A percentile compares a stretch with the other conserved stretches of the same genome.
Evolutionary conservation across 2,329 filamentous ascomycete species (phyloP).

Genomic region (Arthrinium puccinioides): DNA sequence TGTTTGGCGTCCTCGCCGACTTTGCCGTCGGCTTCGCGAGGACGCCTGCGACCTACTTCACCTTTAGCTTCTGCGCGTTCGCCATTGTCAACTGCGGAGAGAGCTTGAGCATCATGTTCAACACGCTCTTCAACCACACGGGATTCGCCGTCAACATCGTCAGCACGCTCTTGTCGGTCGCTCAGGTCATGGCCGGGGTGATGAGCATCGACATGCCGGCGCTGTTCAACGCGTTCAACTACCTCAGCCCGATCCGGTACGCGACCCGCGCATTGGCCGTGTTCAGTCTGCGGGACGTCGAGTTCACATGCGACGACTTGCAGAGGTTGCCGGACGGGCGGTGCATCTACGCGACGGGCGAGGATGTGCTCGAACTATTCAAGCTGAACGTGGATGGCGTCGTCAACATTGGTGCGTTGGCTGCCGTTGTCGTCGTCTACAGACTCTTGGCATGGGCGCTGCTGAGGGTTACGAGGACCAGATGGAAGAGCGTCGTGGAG

Average conservation of each 20-base stretch:
- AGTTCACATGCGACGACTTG: constrained; percentile 55
- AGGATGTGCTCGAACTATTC: constrained; percentile 62
- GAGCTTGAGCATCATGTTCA: constrained; percentile 72
- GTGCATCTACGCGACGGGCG: constrained; percentile 59
- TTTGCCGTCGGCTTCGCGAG: constrained; percentile 60
- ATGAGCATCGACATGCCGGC: constrained; percentile 63
- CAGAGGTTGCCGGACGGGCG: constrained; percentile 52
- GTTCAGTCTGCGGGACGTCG: constrained; percentile 53
- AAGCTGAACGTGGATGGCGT: constrained; percentile 51
- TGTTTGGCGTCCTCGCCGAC: constrained; percentile 58
- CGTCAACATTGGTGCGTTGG: constrained; percentile 56
- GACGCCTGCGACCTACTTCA: constrained; percentile 58
- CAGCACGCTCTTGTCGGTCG: constrained; percentile 60
- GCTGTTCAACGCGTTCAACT: constrained; percentile 62
- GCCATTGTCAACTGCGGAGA: constrained; percentile 69
- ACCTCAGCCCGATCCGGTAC: constrained; percentile 66
- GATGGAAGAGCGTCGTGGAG: constrained; percentile 34
- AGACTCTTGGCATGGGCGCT: constrained; percentile 54
- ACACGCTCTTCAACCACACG: constrained; percentile 65
- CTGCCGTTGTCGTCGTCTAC: constrained; percentile 57
- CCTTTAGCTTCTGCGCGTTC: constrained; percentile 61
- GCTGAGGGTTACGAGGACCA: constrained; percentile 45
- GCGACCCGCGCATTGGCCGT: constrained; percentile 58
- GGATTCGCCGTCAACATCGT: constrained; percentile 72
- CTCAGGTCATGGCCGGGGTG: constrained; percentile 64